Evolutionary conservation across 2,329 filamentous ascomycete species (phyloP).

Genomic region (Talaromyces marneffei): DNA sequence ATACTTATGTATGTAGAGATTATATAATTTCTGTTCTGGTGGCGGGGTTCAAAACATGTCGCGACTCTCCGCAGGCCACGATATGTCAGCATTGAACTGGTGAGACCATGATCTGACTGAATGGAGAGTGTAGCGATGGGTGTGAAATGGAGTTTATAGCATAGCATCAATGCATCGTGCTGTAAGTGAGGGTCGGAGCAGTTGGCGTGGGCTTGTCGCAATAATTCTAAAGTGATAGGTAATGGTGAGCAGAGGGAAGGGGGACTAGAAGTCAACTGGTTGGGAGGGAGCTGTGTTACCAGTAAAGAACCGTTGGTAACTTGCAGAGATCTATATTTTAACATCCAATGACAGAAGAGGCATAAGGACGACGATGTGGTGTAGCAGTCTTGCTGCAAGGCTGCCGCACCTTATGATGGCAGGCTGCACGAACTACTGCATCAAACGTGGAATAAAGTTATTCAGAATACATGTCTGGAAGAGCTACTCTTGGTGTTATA

Average conservation of each 20-base stretch:
- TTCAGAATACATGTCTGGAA: background rate
- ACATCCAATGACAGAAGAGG: background rate
- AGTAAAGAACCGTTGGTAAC: too few relatives aligned
- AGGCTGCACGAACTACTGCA: background rate
- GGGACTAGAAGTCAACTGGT: background rate
- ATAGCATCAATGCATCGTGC: background rate
- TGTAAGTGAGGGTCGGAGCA: background rate
- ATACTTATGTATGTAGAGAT: too few relatives aligned
- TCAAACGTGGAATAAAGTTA: background rate
- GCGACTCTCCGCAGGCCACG: background rate
- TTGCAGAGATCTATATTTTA: background rate
- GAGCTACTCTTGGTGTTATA: background rate
- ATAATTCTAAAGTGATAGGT: background rate
- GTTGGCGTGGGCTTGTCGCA: background rate
- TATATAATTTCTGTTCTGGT: too few relatives aligned
- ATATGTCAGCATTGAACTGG: too few relatives aligned
- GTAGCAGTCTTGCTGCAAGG: background rate
- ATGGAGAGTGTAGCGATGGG: background rate
- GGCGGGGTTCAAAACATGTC: too few relatives aligned
- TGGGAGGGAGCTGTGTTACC: background rate
- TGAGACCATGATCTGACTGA: background rate
- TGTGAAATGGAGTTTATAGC: background rate
- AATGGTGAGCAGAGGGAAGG: background rate
- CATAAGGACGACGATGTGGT: too few relatives aligned
- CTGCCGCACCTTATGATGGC: background rate